Base-by-base conservation (phyloP, 2,329 filamentous ascomycete species). In the Beauveria sp. region DNA sequence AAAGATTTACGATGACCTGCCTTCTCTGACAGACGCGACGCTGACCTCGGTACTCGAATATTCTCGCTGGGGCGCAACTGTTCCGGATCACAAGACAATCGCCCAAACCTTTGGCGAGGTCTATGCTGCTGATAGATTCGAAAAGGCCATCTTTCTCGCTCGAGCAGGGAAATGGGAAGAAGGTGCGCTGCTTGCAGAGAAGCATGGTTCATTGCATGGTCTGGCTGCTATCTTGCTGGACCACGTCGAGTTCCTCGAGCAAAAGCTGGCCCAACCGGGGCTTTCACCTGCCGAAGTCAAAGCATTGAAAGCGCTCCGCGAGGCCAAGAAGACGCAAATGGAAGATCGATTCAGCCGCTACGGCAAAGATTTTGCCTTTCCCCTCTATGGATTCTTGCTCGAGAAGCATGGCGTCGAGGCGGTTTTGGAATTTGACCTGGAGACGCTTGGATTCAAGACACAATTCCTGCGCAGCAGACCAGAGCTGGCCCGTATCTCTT, bases 311-410 rank as follows among this genome's bases (percentile, higher is more conserved):
- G 65, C 67, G 4, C 65, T 79, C 50, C 75, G 76, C 18, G 72
- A 75, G 46, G 70, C 73, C 26, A 77, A 78, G 65, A 79, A 77
- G 64, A 74, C 76, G 10, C 74, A 78, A 43, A 70, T 75, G n/a
- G 81, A 81, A 67, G 70, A 78, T 42, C 79, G 80, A 58, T 89
- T 92, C 68, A 78, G 80, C n/a, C 79, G 75, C 28, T 90, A 89
- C 66, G 85, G 85, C 18, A 79, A 86, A 64, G 76, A 78, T 1
- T 92, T 89, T 72, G 86, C 88, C 3, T 86, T 87, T 67, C 89
- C 91, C 0, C 89, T 91, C 64, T 98, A 96, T 72, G 84, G 90
- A 62, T 87, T 88, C 65, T 81, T 93, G 60, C 87, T 97, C 58
- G 79, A 83, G 40, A 82, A 84, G 67, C 83, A 84, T 60, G 83